A percentile compares a stretch with the other conserved stretches of the same genome.
Conservation (phyloP, 2,329 filamentous ascomycete genomes). For the Onygenales sp. region DNA sequence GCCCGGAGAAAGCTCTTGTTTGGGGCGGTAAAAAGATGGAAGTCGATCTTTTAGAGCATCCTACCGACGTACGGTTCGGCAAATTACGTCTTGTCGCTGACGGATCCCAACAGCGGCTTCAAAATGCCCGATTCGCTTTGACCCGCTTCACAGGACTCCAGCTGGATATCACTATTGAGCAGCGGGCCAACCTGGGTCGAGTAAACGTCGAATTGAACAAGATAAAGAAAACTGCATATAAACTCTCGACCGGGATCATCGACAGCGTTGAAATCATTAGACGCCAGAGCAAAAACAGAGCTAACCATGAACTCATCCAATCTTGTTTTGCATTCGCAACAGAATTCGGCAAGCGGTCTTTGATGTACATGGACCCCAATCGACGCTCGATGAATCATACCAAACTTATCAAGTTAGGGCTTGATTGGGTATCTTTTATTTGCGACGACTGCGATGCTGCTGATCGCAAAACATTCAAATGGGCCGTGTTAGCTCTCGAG, state of each 20-base stretch:
- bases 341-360: constrained; percentile 89
- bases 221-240: constrained; percentile 92
- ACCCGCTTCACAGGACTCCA: constrained; percentile 70
- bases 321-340: constrained; percentile 98
- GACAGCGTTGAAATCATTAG: constrained; percentile 92
- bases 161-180: constrained; percentile 81
- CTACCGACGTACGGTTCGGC: constrained; percentile 75
- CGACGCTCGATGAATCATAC: constrained; percentile 94
- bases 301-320: constrained; percentile 92
- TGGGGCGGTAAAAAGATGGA: constrained; percentile 75
- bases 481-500: constrained; percentile 90
- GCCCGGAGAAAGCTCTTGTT: constrained; percentile 64
- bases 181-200: constrained; percentile 83
- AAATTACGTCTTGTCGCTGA: constrained; percentile 82
- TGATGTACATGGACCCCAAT: constrained; percentile 93
- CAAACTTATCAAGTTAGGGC: constrained; percentile 81
- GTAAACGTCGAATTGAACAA: constrained; percentile 87
- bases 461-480: constrained; percentile 91
- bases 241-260: constrained; percentile 96
- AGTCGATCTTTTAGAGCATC: constrained; percentile 64
- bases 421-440: constrained; percentile 97
- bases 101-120: constrained; percentile 68
- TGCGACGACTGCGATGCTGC: constrained; percentile 93
- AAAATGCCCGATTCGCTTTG: constrained; percentile 70
- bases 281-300: constrained; percentile 61